Base-by-base conservation (phyloP, 2,329 filamentous ascomycete genomes). In the Clarireedia paspali region DNA sequence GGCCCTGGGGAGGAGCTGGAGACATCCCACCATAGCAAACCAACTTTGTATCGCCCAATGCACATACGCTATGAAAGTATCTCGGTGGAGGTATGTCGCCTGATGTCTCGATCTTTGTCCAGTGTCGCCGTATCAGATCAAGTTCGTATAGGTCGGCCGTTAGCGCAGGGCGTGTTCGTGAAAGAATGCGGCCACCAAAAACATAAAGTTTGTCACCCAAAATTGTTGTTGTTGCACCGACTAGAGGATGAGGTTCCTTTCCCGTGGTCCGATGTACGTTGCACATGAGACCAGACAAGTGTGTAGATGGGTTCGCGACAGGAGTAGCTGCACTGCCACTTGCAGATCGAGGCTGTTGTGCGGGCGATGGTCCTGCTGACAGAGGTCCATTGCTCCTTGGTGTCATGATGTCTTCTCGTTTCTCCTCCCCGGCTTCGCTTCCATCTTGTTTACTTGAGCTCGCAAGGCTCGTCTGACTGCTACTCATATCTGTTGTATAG, bases 21-120 rank as follows among this genome's bases (percentile, higher is more conserved):
- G 92, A 96, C 94, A 99, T 99, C 64, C 94, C 94, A 57, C 94
- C 94, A 71, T 97, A 99, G 72, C 92, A 97, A 3, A 99, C 92
- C 70, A 99, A 79, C 71, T 97, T 99, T 2, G 90, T 92, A 69
- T 97, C 94, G 23, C 94, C 94, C 2, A 99, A 75, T 1, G 89
- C 82, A 70, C 94, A 99, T 70, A 97, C 88, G 61, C 91, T 97
- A 75, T 99, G 94, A 63, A 99, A 99, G 70, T 99, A 99, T 59
- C 94, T 83, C 7, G 94, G 90, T 2, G 91, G 88, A 1, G 94
- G 94, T 39, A 95, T 76, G 65, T 97, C 91, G 46, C 94, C 94
- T 27, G 77, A 80, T 0, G 89, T 85, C 53, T 95, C 89, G 24
- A 97, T 71, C 70, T 91, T 96, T 12, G 86, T 90, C 94, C 94